Percentiles rank a stretch among this genome's conserved stretches.
These are phyloP conservation scores for Phytopythium boreale DNA, from an alignment of 352 stramenopile genomes.

Conservation along the genomic window DNA sequence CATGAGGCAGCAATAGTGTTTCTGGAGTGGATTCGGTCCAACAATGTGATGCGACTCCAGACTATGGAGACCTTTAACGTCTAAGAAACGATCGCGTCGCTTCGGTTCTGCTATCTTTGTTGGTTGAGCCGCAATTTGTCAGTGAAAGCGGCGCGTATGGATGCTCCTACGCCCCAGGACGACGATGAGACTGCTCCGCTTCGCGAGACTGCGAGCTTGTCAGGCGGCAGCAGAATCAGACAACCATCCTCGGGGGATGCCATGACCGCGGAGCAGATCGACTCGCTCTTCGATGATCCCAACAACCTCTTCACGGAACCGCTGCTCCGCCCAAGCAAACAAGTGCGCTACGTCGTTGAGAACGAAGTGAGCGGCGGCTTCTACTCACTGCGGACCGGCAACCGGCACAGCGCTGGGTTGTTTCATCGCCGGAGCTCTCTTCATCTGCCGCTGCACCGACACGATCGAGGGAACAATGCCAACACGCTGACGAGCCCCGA, in stretches of 20 bases:
- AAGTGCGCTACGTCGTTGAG: conserved; percentile 39
- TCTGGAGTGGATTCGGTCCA: background rate
- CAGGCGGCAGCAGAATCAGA: background rate
- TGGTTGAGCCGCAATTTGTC: background rate
- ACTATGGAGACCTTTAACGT: background rate
- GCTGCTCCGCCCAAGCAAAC: background rate
- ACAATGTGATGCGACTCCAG: background rate
- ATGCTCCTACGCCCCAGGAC: background rate
- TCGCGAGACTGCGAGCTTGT: background rate
- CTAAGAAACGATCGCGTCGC: background rate
- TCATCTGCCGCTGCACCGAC: background rate
- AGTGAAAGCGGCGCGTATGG: background rate
- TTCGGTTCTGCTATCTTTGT: background rate
- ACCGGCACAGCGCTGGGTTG: background rate
- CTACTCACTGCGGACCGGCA: conserved; percentile 27
- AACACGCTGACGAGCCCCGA: background rate
- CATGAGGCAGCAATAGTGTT: background rate
- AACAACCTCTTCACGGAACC: conserved; percentile 1
- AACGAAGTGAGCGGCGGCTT: conserved; percentile 65
- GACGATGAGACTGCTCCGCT: background rate
- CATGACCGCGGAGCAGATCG: conserved; percentile 6
- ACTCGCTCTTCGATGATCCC: conserved; percentile 3
- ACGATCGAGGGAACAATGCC: background rate
- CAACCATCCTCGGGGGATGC: background rate
- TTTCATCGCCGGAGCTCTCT: background rate